phyloP scores from a whole-genome alignment of 495 filamentous ascomycete species.

The Gamarada debralockiae region DNA sequence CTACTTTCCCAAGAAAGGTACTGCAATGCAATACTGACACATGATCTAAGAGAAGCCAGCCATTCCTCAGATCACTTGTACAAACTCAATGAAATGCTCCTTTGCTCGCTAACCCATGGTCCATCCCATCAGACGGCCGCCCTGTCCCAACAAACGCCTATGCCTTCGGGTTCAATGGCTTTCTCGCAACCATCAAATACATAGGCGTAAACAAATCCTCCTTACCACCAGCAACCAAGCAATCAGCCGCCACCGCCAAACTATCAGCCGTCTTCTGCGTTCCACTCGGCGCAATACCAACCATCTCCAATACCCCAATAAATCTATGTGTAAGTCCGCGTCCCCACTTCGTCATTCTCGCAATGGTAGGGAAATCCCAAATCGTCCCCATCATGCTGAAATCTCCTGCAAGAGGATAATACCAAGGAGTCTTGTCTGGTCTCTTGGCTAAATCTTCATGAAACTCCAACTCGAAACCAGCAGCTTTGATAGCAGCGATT shows the following conservation, averaged over 20 bases:
- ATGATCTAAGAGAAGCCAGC: no score
- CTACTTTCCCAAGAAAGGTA: no score
- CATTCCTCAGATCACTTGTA: no score
- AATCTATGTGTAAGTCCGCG: constrained; percentile 73
- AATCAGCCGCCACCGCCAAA: constrained; percentile 78
- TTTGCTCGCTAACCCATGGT: no score
- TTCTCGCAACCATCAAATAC: constrained; percentile 97
- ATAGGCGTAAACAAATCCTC: constrained; percentile 97
- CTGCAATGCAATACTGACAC: no score
- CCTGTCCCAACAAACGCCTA: background rate
- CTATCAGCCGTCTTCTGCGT: constrained; percentile 96
- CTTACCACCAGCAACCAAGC: constrained; percentile 83
- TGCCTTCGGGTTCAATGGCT: constrained; percentile 46
- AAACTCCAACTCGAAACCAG: constrained; percentile 80
- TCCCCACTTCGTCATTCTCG: constrained; percentile 87
- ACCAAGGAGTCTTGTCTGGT: constrained; percentile 80
- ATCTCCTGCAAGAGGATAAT: constrained; percentile 81
- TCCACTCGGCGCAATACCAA: constrained; percentile 73
- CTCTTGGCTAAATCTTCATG: constrained; percentile 90
- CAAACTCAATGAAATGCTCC: background rate
- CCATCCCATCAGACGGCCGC: no score
- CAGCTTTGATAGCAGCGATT: constrained; percentile 78
- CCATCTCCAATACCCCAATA: constrained; percentile 70
- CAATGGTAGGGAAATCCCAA: constrained; percentile 79
- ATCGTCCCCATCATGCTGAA: constrained; percentile 77